phyloP scores from a whole-genome alignment of 1,284 basidiomycete genomes.

The Anthracocystis setariae region DNA sequence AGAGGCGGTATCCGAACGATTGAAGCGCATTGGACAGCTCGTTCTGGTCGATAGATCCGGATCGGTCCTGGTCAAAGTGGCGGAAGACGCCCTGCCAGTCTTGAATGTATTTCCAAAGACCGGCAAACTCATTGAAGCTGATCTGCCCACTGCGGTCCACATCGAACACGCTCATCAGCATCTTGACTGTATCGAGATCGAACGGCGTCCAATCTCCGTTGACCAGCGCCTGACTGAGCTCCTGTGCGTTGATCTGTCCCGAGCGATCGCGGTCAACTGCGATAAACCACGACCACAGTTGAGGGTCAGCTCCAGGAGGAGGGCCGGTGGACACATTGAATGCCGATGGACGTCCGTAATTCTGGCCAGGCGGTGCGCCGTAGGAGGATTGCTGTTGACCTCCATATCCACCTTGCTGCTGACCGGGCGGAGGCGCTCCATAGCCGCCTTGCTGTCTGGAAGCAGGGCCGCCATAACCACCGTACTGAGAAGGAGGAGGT shows the following conservation, averaged over 20 bases:
- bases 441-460: constrained; percentile 33
- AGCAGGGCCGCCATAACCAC: constrained; percentile 22
- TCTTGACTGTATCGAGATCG: constrained; percentile 59
- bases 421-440: constrained; percentile 27
- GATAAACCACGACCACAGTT: constrained; percentile 63
- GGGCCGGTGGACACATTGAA: constrained; percentile 51
- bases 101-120: constrained; percentile 61
- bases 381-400: constrained; percentile 16
- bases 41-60: constrained; percentile 52
- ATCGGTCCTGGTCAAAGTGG: constrained; percentile 56
- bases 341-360: constrained; percentile 37
- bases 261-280: constrained; percentile 55
- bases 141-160: constrained; percentile 57
- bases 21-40: constrained; percentile 53
- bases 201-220: constrained; percentile 63
- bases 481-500: constrained; percentile 25
- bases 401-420: constrained; percentile 29
- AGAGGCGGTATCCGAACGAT: constrained; percentile 58
- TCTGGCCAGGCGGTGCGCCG: constrained; percentile 14
- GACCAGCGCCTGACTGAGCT: constrained; percentile 59
- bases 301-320: constrained; percentile 57
- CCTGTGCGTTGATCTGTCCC: constrained; percentile 55
- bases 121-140: constrained; percentile 61
- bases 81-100: constrained; percentile 62
- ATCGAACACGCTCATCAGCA: constrained; percentile 63